These are phyloP conservation scores for Boechera divaricarpa DNA, from an alignment of 345 rosid genomes.

Conservation along the genomic window DNA sequence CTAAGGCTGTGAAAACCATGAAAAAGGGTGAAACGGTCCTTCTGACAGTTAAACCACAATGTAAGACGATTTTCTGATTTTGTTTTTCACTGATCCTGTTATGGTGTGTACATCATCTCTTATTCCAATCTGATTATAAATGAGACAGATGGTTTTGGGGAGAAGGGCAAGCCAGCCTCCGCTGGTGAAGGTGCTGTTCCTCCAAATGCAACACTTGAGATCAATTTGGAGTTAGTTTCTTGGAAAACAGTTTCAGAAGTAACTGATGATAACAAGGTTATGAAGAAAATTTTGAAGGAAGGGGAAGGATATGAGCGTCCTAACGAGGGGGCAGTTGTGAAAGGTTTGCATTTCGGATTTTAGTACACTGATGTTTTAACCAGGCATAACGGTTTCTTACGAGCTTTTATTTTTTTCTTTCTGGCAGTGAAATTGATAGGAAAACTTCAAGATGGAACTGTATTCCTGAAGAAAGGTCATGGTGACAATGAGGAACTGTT, in stretches of 20 bases:
- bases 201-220: constrained; percentile 70
- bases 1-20: constrained; percentile 90
- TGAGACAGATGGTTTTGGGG: constrained; percentile 86
- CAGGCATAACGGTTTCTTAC: constrained; percentile 1
- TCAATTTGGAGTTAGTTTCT: constrained; percentile 71
- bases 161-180: constrained; percentile 70
- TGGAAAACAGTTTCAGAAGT: constrained; percentile 89
- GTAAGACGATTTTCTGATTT: constrained; percentile 16
- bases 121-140: neutral
- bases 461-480: constrained; percentile 79
- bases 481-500: constrained; percentile 64
- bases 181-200: constrained; percentile 71
- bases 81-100: neutral
- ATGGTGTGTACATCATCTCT: neutral
- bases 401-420: neutral
- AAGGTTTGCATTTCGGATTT: constrained; percentile 49
- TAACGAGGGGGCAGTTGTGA: constrained; percentile 77
- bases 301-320: constrained; percentile 92
- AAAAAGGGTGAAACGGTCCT: constrained; percentile 82
- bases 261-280: constrained; percentile 81
- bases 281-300: constrained; percentile 80
- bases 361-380: neutral
- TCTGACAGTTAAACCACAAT: constrained; percentile 67
- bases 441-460: constrained; percentile 78
- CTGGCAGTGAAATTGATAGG: constrained; percentile 86